These are phyloP conservation scores for Ulota crispa DNA, from an alignment of 225 moss, liverwort and hornwort species.

Conservation along the genomic window DNA sequence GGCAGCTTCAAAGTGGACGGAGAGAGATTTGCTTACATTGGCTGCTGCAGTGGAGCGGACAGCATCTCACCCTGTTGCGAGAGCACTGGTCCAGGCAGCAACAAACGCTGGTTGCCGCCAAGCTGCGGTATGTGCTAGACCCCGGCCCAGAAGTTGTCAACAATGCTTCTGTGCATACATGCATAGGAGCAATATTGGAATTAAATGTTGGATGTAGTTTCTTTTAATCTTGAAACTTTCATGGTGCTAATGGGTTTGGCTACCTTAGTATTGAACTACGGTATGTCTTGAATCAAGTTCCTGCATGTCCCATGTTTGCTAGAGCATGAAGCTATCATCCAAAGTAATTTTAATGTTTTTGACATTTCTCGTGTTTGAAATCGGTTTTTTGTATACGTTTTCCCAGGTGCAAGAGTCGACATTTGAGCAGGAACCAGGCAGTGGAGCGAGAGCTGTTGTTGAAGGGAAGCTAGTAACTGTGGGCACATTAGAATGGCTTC, in stretches of 20 bases:
- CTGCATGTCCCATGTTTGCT: not conserved
- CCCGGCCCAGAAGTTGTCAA: not conserved
- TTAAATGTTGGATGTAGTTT: not conserved
- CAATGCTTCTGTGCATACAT: not conserved
- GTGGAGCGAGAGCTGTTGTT: constrained; percentile 92
- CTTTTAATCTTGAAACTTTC: not conserved
- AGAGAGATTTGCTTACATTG: constrained; percentile 76
- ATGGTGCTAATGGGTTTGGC: no score
- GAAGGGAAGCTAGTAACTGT: constrained; percentile 89
- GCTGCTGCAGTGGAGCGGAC: constrained; percentile 95
- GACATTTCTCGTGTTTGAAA: not conserved
- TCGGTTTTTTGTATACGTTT: not conserved
- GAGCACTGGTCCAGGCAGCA: constrained; percentile 91
- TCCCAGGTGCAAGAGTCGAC: constrained; percentile 81
- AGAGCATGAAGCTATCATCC: not conserved
- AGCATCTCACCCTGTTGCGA: constrained; percentile 91
- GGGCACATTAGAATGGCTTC: constrained; percentile 90
- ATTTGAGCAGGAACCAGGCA: constrained; percentile 98
- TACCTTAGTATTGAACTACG: not conserved
- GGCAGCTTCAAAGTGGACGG: constrained; percentile 47
- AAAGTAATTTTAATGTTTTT: not conserved
- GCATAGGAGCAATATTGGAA: not conserved
- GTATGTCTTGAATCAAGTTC: constrained; percentile 2
- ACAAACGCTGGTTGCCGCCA: constrained; percentile 68
- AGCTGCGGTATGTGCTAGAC: constrained; percentile 48